Evolutionary conservation across 257 asterid species (phyloP), one percentile per base, ranked within the genome.

Genomic region (Forsythia viridissima): DNA sequence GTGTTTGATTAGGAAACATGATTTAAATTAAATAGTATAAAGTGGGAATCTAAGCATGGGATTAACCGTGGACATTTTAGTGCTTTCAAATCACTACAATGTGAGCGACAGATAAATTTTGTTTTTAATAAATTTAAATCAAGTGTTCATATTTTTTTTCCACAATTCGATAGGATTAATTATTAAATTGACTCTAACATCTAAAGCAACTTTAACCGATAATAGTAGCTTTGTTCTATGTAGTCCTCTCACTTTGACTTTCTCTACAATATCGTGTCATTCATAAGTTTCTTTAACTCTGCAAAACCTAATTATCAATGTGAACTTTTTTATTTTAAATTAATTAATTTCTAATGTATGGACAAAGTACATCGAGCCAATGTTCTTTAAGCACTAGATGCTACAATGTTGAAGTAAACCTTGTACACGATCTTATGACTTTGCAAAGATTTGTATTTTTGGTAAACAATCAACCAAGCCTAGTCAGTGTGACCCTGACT

Each of bases 1-100:
- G 82, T 78, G 76, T 84, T 84, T 61, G 78, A 83, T 84, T 81
- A 83, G 86, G 85, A 87, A 84, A 83, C 84, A 77, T 77, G 77
- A 80, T 78, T 77, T 67, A 70, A 74, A 72, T 34, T 76, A 8
- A 74, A 30, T 69, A 55, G 48, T 16, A 70, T 41, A 59, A 40
- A 55, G 39, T 40, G 79, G 72, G 81, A 79, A 83, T 82, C 88
- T 79, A 79, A 87, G 74, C 80, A 72, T 65, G 75, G 65, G 75
- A 76, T 81, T 82, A 78, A 57, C 73, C 70, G 70, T 74, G 72
- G 51, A 43, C 79, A 20, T 65, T 79, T 66, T 71, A 75, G 70
- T 76, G 81, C 78, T 76, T 80, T 79, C 67, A 70, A 82, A 83
- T 80, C 83, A 79, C 66, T 79, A 46, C n/a, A 46, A 7, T 40